Evolutionary conservation across 2,329 filamentous ascomycete species (phyloP), one percentile per base, ranked within the genome.

Genomic region (Coniosporium tulheliwenetii): DNA sequence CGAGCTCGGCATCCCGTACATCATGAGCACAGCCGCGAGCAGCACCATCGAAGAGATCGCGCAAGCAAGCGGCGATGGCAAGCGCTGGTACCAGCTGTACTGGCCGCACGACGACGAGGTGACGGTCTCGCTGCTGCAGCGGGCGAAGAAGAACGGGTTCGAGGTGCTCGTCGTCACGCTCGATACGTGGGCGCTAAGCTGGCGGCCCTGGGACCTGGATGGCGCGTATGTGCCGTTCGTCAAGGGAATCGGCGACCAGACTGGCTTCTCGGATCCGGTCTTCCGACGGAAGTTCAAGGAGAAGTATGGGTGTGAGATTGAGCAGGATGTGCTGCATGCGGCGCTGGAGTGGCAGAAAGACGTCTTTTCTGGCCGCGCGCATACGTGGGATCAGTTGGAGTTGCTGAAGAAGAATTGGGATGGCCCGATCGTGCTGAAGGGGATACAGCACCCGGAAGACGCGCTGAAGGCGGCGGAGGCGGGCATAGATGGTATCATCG

Each of bases 51-150:
- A 84, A 53, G 72, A 84, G 39, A 70, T 83, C 0, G 77, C 75
- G 0, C 51, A 63, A 7, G 75, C 74, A 0, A 75, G 69, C 39
- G 70, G 70, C 0, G 59, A 70, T 5, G 51, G 47, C 1, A 64
- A 69, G 30, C 63, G 78, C 9, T 86, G 79, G 78, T 86, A 71
- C 54, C 81, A 86, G 53, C 68, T 86, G 0, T 86, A 86, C 60
- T 85, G 79, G 77, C 80, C 81, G 0, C 62, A 66, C 66, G 76
- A 74, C 41, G 70, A 85, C 40, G 71, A 77, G 2, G 63, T 85
- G 41, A 85, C 80, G 0, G 61, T 69, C 0, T 80, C 73, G 1
- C 60, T 85, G 12, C 64, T 85, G 4, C 52, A 58, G 1, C 68
- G 79, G 0, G 81, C 79, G 0, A 75, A 74, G 51, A 63, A 59